Evolutionary conservation across 148 eudicot species (phyloP), one percentile per base, ranked within the genome.

Genomic region (Vaccinium macrocarpon): DNA sequence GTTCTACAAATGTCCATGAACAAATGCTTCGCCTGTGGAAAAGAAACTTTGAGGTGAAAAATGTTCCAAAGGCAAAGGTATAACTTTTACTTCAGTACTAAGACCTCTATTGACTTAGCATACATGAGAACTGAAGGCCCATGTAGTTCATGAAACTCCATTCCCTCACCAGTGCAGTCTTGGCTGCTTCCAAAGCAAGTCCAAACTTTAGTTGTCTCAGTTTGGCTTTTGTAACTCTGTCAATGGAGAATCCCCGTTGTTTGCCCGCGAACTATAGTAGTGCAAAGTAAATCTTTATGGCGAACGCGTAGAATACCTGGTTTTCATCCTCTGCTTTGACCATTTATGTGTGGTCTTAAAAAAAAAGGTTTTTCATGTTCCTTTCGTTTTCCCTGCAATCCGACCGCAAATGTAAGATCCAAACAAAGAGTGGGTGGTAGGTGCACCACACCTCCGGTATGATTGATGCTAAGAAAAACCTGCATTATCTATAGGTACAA

Each of bases 1-100:
- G 98, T 83, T 96, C 98, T 32, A 96, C 98, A 83, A 92, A 90
- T 85, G 98, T 96, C 83, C 98, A 96, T 81, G 98, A 94, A 79
- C 89, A 89, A 89, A 96, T 96, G 98, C 94, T 96, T 85, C 85
- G 89, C 52, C 70, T 93, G 91, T 94, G 98, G 98, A 96, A 93
- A 83, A 88, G 86, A 86, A 81, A 92, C 85, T 96, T 94, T 29
- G 94, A 92, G 46, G 91, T 96, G 76, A 96, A 94, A 91, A 89
- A 84, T 80, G 89, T 96, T 82, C 95, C 98, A 46, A 94, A 87
- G 88, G 74, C 95, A 79, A 96, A 93, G 98, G 98, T 96, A 88
- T 55, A 81, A 56, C 14, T 78, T 19, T 11, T 79, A 42, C 68
- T 51, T 29, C 4, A 64, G 68, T 66, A 27, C 27, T 14, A 32